phyloP scores from a whole-genome alignment of 345 rosid genomes.

The Syzygium oleosum region DNA sequence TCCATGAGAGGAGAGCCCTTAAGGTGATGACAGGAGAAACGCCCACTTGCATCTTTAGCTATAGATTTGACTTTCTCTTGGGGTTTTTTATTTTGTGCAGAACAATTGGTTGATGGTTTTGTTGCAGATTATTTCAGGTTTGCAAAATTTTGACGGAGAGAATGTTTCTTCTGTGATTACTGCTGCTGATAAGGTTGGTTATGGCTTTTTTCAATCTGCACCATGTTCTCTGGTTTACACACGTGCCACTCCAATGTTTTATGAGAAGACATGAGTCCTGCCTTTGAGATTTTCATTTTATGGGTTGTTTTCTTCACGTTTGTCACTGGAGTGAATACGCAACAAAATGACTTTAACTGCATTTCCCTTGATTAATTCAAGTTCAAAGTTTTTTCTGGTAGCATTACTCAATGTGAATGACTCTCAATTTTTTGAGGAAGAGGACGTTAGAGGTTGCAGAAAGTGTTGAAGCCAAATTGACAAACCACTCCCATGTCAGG shows the following conservation, averaged over 20 bases:
- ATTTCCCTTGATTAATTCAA: not conserved
- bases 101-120: not conserved
- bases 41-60: not conserved
- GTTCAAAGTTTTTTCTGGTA: not conserved
- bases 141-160: constrained; percentile 41
- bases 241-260: not conserved
- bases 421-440: not conserved
- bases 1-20: constrained; percentile 42
- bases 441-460: not conserved
- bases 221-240: not conserved
- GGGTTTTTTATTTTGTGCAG: not conserved
- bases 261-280: not conserved
- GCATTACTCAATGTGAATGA: not conserved
- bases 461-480: not conserved
- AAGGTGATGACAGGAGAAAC: constrained; percentile 15
- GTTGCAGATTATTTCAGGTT: constrained; percentile 45
- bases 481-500: not conserved
- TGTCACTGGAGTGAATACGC: not conserved
- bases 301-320: not conserved
- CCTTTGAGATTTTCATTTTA: not conserved
- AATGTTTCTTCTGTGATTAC: constrained; percentile 49
- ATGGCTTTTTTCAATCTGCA: not conserved
- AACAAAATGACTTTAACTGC: not conserved
- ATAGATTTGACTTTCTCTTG: not conserved
- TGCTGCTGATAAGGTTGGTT: constrained; percentile 57